Conservation (phyloP, 805 yeast genomes). For the Saccharomyces paradoxus region DNA sequence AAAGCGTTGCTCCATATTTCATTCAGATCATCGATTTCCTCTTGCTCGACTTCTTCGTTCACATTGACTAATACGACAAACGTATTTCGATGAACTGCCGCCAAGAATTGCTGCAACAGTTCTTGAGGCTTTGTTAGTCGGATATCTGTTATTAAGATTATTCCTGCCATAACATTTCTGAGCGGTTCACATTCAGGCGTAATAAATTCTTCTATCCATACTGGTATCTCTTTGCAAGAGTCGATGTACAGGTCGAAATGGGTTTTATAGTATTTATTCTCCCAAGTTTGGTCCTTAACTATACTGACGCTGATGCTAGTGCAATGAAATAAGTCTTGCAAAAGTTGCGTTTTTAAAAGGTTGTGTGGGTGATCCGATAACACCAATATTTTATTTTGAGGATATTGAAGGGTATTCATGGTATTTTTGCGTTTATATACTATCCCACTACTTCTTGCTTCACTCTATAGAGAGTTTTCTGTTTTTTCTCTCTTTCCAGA, state of each 20-base stretch:
- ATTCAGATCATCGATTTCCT: conserved; percentile 33
- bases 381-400: neutral
- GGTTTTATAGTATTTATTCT: conserved; percentile 29
- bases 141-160: conserved; percentile 19
- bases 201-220: conserved; percentile 37
- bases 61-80: conserved; percentile 1
- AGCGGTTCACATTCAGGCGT: conserved; percentile 34
- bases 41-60: conserved; percentile 9
- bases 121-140: conserved; percentile 1
- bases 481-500: neutral
- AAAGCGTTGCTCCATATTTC: conserved; percentile 10
- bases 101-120: neutral
- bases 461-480: neutral
- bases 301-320: conserved; percentile 5
- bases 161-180: conserved; percentile 38
- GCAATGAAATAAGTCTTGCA: neutral
- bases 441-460: neutral
- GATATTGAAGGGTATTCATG: neutral
- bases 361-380: neutral
- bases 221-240: conserved; percentile 12
- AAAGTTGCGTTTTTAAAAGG: neutral
- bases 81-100: neutral
- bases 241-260: conserved; percentile 28
- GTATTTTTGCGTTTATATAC: neutral
- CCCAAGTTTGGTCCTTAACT: conserved; percentile 18